These are phyloP conservation scores for Silene noctiflora DNA, from an alignment of 179 eudicot genomes.

Conservation along the genomic window DNA sequence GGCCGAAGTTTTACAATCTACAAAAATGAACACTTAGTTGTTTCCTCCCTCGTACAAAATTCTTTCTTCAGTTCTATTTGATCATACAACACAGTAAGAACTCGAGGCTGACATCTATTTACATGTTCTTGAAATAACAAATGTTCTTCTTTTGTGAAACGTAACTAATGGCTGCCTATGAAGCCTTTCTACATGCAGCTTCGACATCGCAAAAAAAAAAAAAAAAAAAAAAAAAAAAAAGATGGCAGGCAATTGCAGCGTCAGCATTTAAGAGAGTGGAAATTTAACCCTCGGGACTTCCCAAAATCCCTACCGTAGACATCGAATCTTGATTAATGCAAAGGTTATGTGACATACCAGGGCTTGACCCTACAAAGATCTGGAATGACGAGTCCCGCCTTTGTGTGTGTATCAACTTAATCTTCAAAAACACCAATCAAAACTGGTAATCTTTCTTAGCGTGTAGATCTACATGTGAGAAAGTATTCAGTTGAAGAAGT, in stretches of 20 bases:
- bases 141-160: background rate
- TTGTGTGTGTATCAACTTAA: background rate
- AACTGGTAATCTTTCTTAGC: background rate
- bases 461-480: background rate
- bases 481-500: conserved; percentile 65
- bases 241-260: conserved; percentile 21
- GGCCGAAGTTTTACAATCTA: conserved; percentile 23
- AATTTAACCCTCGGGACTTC: background rate
- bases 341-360: background rate
- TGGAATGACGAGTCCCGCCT: background rate
- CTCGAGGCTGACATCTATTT: conserved; percentile 22
- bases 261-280: conserved; percentile 1
- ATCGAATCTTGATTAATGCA: background rate
- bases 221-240: too few species aligned
- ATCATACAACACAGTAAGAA: conserved; percentile 21
- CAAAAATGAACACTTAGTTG: conserved; percentile 14
- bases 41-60: conserved; percentile 26
- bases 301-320: background rate
- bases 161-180: conserved; percentile 12
- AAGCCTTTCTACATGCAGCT: conserved; percentile 27
- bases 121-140: conserved; percentile 25
- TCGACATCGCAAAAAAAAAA: conserved; percentile 28
- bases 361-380: conserved; percentile 9
- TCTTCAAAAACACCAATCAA: background rate
- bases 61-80: conserved; percentile 14